phyloP scores from a whole-genome alignment of 208 protist genomes.

The Acanthamoeba triangularis region DNA sequence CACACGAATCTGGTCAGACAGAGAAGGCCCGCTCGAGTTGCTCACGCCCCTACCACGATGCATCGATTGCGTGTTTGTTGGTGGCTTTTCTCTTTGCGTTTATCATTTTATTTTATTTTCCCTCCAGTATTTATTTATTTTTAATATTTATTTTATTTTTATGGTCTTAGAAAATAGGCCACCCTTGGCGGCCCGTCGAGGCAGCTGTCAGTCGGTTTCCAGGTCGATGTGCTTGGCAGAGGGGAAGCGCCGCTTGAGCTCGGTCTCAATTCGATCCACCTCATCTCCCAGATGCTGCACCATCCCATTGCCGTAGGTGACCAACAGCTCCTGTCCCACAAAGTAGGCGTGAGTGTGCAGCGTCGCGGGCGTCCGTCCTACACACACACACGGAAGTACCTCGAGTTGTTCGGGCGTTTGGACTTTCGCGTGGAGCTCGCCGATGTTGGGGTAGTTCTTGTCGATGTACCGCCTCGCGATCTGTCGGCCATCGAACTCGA shows the following conservation, averaged over 20 bases:
- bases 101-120: background rate
- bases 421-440: background rate
- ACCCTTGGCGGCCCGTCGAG: too few relatives aligned
- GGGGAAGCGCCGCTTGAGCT: constrained; percentile 33
- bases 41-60: background rate
- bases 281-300: constrained; percentile 61
- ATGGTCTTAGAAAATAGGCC: background rate
- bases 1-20: constrained; percentile 5
- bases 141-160: background rate
- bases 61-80: background rate
- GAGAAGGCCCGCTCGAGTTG: background rate
- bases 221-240: constrained; percentile 68
- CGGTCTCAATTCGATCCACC: constrained; percentile 42
- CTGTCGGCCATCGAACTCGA: constrained; percentile 71
- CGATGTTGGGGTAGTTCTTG: constrained; percentile 33
- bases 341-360: background rate
- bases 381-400: background rate
- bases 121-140: too few relatives aligned
- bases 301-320: constrained; percentile 30
- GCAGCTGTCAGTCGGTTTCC: constrained; percentile 2
- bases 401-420: constrained; percentile 24
- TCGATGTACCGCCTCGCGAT: constrained; percentile 33
- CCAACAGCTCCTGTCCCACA: background rate
- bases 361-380: background rate
- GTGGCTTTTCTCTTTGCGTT: background rate